Evolutionary conservation across 1,139 yeast genomes (phyloP).

Genomic region (Debaryomyces singareniensis): DNA sequence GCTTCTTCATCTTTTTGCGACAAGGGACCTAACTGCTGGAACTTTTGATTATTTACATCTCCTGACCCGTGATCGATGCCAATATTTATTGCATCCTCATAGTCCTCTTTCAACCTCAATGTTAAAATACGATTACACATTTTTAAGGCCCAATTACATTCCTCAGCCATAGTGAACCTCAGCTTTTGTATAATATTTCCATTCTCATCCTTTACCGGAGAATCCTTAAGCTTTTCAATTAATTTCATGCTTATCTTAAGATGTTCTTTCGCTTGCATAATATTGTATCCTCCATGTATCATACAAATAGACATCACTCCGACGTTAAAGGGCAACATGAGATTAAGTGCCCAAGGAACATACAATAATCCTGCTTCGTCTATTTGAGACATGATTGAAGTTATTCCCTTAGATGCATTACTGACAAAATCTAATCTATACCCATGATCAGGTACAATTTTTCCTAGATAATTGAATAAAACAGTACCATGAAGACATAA

Average conservation of each 20-base stretch:
- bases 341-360: slow-evolving; percentile 52
- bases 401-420: slow-evolving; percentile 28
- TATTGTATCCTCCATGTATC: slow-evolving; percentile 35
- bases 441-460: slow-evolving; percentile 25
- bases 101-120: slow-evolving; percentile 39
- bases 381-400: slow-evolving; percentile 27
- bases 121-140: slow-evolving; percentile 48
- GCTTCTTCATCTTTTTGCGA: slow-evolving; percentile 9
- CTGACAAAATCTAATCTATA: slow-evolving; percentile 28
- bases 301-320: slow-evolving; percentile 42
- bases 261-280: slow-evolving; percentile 18
- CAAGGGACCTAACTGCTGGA: slow-evolving; percentile 36
- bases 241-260: slow-evolving; percentile 21
- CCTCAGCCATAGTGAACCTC: slow-evolving; percentile 53
- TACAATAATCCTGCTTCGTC: slow-evolving; percentile 28
- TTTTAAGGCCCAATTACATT: slow-evolving; percentile 59
- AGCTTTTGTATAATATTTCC: slow-evolving; percentile 33
- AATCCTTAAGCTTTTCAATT: slow-evolving; percentile 19
- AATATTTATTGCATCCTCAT: slow-evolving; percentile 25
- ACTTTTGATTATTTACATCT: slow-evolving; percentile 45
- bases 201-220: slow-evolving; percentile 25
- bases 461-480: slow-evolving; percentile 29
- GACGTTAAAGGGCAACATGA: slow-evolving; percentile 41
- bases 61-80: slow-evolving; percentile 57
- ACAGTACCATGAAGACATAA: slow-evolving; percentile 32